These are phyloP conservation scores for Chenopodium berlandieri DNA, from an alignment of 148 eudicot genomes.

Conservation along the genomic window DNA sequence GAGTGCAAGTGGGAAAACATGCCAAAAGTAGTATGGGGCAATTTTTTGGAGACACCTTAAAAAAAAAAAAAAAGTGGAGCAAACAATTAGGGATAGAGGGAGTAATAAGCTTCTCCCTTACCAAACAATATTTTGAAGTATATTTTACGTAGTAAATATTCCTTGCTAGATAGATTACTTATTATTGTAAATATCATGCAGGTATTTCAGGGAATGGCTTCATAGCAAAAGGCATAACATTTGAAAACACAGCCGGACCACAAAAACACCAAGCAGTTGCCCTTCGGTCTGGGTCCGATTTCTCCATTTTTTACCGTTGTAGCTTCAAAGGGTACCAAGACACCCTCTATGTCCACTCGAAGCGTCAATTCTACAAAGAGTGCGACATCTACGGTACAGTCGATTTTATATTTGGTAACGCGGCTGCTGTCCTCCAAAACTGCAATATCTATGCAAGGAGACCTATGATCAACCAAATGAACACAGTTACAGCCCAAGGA, in stretches of 20 bases:
- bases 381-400: conserved; percentile 41
- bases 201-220: conserved; percentile 37
- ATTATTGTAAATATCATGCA: conserved; percentile 1
- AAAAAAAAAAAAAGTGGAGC: no score
- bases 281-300: conserved; percentile 32
- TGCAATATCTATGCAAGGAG: conserved; percentile 32
- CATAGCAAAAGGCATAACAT: conserved; percentile 41
- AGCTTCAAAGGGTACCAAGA: conserved; percentile 44
- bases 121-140: no score
- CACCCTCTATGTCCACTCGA: conserved; percentile 37
- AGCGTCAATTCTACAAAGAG: conserved; percentile 38
- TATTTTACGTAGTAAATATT: no score
- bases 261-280: conserved; percentile 44
- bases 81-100: no score
- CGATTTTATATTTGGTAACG: conserved; percentile 42
- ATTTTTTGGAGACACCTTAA: no score
- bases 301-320: conserved; percentile 32
- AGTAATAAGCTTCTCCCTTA: no score
- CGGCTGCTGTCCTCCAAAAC: conserved; percentile 28
- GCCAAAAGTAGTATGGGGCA: no score
- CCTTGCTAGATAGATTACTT: neutral
- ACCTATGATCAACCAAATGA: conserved; percentile 32
- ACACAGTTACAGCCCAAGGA: conserved; percentile 41
- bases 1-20: no score
- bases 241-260: conserved; percentile 43